phyloP scores from a whole-genome alignment of 1,139 yeast genomes.

The Eremothecium sinecaudum region DNA sequence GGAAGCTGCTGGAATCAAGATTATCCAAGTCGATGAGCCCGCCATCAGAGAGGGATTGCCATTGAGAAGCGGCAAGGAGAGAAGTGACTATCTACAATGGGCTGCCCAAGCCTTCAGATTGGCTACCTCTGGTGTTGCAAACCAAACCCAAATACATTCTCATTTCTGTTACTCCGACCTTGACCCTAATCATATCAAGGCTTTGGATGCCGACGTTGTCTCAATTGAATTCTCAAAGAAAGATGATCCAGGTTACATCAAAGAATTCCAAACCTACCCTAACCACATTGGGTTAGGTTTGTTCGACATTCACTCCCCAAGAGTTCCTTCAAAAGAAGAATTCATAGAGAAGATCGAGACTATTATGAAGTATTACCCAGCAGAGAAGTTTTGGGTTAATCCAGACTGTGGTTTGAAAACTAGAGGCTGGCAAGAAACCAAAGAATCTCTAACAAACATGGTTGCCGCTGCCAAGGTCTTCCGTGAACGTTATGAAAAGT shows the following conservation, averaged over 20 bases:
- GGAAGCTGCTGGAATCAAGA: conserved; percentile 96
- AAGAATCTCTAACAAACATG: conserved; percentile 88
- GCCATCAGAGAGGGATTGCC: conserved; percentile 99
- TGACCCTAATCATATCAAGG: conserved; percentile 99
- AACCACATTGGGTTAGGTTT: conserved; percentile 99
- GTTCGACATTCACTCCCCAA: conserved; percentile 98
- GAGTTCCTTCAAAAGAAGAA: conserved; percentile 96
- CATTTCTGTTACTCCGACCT: conserved; percentile 99
- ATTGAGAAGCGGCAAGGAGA: conserved; percentile 94
- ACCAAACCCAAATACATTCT: conserved; percentile 96
- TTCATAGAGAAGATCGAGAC: conserved; percentile 87
- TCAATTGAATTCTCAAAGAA: conserved; percentile 99
- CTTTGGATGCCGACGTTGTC: conserved; percentile 98
- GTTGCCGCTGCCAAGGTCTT: conserved; percentile 95
- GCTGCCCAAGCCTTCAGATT: conserved; percentile 99
- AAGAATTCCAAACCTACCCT: conserved; percentile 96
- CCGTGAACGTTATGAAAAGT: conserved; percentile 55
- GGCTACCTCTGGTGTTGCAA: conserved; percentile 95
- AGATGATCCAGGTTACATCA: conserved; percentile 96
- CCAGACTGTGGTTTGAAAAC: conserved; percentile 99
- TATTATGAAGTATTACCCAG: conserved; percentile 94
- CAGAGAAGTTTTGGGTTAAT: conserved; percentile 98
- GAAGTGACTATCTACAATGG: conserved; percentile 95
- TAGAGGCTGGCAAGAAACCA: conserved; percentile 90
- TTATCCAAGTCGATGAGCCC: conserved; percentile 99